Evolutionary conservation across 2,329 filamentous ascomycete species (phyloP).

Genomic region (Fonsecaea pugnacius): DNA sequence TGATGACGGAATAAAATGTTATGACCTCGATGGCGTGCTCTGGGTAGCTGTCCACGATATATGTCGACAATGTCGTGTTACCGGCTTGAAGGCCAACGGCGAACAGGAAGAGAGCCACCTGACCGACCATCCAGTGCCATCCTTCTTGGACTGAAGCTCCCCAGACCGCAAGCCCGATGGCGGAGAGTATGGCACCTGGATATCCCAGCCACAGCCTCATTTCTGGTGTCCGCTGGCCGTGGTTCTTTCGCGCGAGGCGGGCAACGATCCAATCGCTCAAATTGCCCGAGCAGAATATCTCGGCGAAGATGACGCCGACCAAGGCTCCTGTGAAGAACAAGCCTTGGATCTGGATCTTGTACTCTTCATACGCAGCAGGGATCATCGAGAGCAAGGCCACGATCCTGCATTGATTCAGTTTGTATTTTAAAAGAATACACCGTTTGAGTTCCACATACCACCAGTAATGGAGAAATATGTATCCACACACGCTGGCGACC

Average conservation of each 20-base stretch:
- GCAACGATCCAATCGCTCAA: slow-evolving; percentile 21
- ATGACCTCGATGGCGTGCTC: slow-evolving; percentile 22
- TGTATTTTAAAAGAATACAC: background rate
- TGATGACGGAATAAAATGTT: slow-evolving; percentile 25
- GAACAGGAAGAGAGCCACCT: slow-evolving; percentile 24
- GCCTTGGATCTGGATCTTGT: slow-evolving; percentile 21
- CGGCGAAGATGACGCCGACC: slow-evolving; percentile 18
- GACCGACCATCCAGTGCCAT: slow-evolving; percentile 24
- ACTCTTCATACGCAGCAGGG: slow-evolving; percentile 20
- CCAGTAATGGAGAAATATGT: slow-evolving; percentile 26
- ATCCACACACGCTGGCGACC: slow-evolving; percentile 15
- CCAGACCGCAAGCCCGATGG: slow-evolving; percentile 18
- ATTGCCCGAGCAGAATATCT: slow-evolving; percentile 21
- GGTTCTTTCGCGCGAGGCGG: slow-evolving; percentile 8
- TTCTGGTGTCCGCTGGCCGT: slow-evolving; percentile 13
- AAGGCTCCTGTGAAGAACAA: slow-evolving; percentile 18
- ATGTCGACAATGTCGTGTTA: slow-evolving; percentile 21
- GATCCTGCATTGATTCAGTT: slow-evolving; percentile 14
- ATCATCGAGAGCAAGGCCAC: slow-evolving; percentile 15
- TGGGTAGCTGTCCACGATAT: slow-evolving; percentile 25
- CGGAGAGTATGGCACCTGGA: slow-evolving; percentile 17
- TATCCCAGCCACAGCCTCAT: slow-evolving; percentile 23
- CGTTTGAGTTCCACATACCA: slow-evolving; percentile 4
- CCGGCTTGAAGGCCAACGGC: slow-evolving; percentile 22
- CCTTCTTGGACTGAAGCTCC: slow-evolving; percentile 14